Evolutionary conservation across 257 asterid species (phyloP).

Genomic region (Paulownia fortunei): DNA sequence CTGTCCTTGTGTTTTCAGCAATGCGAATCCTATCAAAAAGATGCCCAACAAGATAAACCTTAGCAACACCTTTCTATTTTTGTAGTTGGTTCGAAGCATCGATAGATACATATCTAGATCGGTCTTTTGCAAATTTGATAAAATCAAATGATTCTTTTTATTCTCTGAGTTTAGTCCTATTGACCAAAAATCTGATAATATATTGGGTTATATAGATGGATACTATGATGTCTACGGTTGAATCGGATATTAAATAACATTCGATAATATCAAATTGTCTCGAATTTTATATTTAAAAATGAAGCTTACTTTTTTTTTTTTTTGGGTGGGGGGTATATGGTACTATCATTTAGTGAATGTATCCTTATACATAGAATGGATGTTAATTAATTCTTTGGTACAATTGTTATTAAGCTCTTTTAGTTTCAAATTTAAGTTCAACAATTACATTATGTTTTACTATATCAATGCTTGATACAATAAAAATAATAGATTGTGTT

Average conservation of each 20-base stretch:
- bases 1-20: conserved; percentile 6
- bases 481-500: no score
- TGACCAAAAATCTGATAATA: background rate
- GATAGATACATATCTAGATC: background rate
- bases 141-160: background rate
- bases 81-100: conserved; percentile 13
- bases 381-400: background rate
- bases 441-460: no score
- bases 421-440: no score
- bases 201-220: background rate
- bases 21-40: conserved; percentile 19
- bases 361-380: no score
- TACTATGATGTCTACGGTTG: background rate
- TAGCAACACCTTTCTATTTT: conserved; percentile 10
- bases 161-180: background rate
- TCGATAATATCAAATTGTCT: conserved; percentile 6
- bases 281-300: background rate
- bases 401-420: no score
- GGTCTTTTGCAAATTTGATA: background rate
- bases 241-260: background rate
- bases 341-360: background rate
- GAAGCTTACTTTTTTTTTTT: background rate
- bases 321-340: background rate
- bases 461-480: no score
- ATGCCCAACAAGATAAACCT: conserved; percentile 27